Evolutionary conservation across 2,329 filamentous ascomycete genomes (phyloP), one percentile per base, ranked within the genome.

Genomic region (Exophiala mesophila): DNA sequence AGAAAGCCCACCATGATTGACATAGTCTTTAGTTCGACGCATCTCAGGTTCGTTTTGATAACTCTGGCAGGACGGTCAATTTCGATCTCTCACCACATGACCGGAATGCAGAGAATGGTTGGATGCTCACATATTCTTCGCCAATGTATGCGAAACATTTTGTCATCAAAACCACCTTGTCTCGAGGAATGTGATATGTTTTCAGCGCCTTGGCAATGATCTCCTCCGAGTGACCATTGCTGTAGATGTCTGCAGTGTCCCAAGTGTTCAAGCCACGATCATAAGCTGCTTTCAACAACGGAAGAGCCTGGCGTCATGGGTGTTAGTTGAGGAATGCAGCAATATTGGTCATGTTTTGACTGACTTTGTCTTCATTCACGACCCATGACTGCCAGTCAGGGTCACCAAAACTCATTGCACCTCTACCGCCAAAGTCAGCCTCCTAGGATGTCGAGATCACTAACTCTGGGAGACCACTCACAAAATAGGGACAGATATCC

Each of bases 161-260:
- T 12, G 73, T 74, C 36, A 79, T 60, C 36, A 82, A 71, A 40
- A 78, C 69, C 3, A 81, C 59, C 52, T 74, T 77, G 20, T 76
- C 61, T 8, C 77, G 69, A 0, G 73, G 73, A 31, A 80, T 72
- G 16, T 68, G 60, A 59, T 73, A 78, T 47, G 76, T 69, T 55
- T 76, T 73, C 54, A 82, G 71, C 2, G 81, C 80, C 59, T 81
- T 82, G 47, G 71, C 82, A 45, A 86, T 72, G 55, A 86, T 77
- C 43, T 69, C 63, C 61, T 87, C 82, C 10, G 74, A 76, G 0
- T 62, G 60, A 13, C 77, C 77, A 43, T 77, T 77, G 39, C 72
- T 76, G 60, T 80, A 81, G 2, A 57, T 67, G 45, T 76, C 59
- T 21, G 57, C 58, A 1, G 62, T 64, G 39, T 64, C 61, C 60